phyloP scores from a whole-genome alignment of 1,284 basidiomycete species.

The Malassezia furfur region DNA sequence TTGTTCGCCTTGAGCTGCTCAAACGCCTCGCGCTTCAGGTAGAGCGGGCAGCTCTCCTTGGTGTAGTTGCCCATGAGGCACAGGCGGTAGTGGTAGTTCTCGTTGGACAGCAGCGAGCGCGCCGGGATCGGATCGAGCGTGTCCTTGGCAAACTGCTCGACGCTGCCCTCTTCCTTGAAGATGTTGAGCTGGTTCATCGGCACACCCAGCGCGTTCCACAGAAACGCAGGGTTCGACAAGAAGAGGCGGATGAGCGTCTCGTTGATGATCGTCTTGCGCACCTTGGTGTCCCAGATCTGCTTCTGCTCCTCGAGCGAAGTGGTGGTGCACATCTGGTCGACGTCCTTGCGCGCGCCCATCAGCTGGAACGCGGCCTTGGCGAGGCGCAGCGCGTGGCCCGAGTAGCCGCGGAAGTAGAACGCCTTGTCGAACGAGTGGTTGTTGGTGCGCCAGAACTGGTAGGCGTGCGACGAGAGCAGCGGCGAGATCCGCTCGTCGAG shows the following conservation, averaged over 20 bases:
- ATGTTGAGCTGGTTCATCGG: conserved; percentile 66
- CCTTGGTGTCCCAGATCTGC: conserved; percentile 57
- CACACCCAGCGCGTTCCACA: conserved; percentile 74
- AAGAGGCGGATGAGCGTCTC: conserved; percentile 57
- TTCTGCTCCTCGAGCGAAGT: conserved; percentile 59
- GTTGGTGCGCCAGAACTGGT: conserved; percentile 69
- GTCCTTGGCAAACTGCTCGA: conserved; percentile 46
- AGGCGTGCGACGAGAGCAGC: conserved; percentile 63
- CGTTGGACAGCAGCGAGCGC: conserved; percentile 32
- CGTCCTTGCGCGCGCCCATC: conserved; percentile 57
- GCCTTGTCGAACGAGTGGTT: conserved; percentile 58
- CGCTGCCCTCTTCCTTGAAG: conserved; percentile 60
- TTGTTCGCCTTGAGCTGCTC: conserved; percentile 55
- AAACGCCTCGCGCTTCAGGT: conserved; percentile 63
- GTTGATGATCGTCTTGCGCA: conserved; percentile 62
- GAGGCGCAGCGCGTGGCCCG: conserved; percentile 56
- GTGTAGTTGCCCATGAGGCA: conserved; percentile 61
- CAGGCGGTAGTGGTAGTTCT: conserved; percentile 49
- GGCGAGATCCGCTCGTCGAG: conserved; percentile 64
- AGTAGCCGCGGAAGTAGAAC: conserved; percentile 68
- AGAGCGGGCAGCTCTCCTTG: conserved; percentile 61
- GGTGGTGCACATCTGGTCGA: conserved; percentile 57
- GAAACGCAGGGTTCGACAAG: conserved; percentile 55
- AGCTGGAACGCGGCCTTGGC: conserved; percentile 59
- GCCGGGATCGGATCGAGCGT: conserved; percentile 44